Percentiles rank a stretch among this genome's conserved stretches.
phyloP scores from a whole-genome alignment of 441 rosid species.

The Gossypium schwendimanii region DNA sequence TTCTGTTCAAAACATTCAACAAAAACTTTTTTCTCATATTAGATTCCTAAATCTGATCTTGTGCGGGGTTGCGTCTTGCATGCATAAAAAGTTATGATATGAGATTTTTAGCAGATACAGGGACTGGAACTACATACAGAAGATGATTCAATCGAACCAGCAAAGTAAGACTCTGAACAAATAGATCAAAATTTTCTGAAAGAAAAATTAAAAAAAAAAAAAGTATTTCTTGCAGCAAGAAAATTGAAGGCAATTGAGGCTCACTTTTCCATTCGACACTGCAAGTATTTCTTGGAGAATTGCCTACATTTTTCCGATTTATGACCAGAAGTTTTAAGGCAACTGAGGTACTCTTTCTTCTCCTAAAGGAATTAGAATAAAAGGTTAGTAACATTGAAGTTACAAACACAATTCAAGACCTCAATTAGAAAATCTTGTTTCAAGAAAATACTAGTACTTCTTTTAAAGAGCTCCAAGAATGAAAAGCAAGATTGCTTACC shows the following conservation, averaged over 20 bases:
- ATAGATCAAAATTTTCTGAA: too few relatives aligned
- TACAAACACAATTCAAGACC: background rate
- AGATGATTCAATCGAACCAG: background rate
- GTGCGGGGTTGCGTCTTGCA: background rate
- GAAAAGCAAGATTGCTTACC: constrained; percentile 30
- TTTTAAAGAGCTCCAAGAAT: background rate
- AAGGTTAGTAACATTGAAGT: background rate
- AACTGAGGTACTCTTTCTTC: constrained; percentile 72
- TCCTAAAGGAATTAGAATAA: constrained; percentile 36
- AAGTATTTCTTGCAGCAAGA: background rate
- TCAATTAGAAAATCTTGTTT: background rate
- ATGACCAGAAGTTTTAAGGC: constrained; percentile 68
- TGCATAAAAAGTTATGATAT: background rate
- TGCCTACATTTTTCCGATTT: constrained; percentile 61
- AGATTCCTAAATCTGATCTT: background rate
- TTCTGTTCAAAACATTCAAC: background rate
- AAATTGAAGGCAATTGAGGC: background rate
- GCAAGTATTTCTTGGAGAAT: constrained; percentile 63
- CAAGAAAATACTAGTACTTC: background rate
- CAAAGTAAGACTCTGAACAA: background rate
- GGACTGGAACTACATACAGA: background rate
- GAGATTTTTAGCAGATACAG: background rate
- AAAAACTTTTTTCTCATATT: background rate
- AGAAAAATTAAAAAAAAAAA: too few relatives aligned
- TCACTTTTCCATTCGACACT: constrained; percentile 89